Evolutionary conservation across 441 rosid species (phyloP), one percentile per base, ranked within the genome.

Genomic region (Pelargonium cotyledonis): DNA sequence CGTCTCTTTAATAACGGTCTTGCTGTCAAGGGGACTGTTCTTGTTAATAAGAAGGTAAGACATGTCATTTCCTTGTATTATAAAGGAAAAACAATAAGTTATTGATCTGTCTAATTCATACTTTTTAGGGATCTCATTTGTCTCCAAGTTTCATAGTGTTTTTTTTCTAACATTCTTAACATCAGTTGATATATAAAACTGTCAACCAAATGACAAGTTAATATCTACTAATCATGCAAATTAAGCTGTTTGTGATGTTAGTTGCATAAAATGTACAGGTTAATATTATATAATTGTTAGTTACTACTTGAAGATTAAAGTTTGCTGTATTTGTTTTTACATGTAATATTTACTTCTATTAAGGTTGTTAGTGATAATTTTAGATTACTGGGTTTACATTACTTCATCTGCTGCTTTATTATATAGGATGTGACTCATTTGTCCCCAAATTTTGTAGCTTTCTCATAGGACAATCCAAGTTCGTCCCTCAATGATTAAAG

Each of bases 21-120:
- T 65, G 94, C 98, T 66, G 77, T 82, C 70, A 92, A 89, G 76
- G 98, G 97, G 70, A 90, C 92, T 66, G 63, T 90, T 31, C 88
- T 93, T 8, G 72, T 84, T 19, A 78, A 90, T 69, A 89, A 85
- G 73, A 83, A 83, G 85, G 97, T 89, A 73, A 68, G 60, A 14
- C 35, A 68, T 58, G 62, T 18, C 6, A 4, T 70, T 38, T 70
- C 35, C 8, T 19, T 63, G 38, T 12, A 11, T 15, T n/a, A 8
- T 19, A 57, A 57, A 57, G 21, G 62, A 18, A 8, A 57, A 57
- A 57, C 7, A 19, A 57, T 8, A 19, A 6, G 29, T 9, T 19
- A 57, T 5, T 57, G 62, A 18, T 57, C 62, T 57, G 62, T 57
- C 62, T 19, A 57, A 8, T 57, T 15, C 29, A 7, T 57, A 57